Conservation (phyloP, 805 yeast species). For the Kuraishia cidri region DNA sequence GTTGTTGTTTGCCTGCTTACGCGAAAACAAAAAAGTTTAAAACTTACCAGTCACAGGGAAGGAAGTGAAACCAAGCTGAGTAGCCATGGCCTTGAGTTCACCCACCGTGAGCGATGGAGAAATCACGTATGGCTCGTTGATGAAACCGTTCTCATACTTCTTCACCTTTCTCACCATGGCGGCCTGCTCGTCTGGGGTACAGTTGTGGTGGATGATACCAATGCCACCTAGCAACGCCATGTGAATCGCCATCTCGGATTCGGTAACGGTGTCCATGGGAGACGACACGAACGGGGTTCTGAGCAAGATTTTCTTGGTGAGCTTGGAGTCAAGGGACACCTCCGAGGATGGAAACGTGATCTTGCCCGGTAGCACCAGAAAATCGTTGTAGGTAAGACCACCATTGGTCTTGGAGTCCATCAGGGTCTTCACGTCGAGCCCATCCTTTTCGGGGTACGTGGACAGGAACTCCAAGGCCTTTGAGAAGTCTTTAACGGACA, state of each 20-base stretch:
- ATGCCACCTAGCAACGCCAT: constrained; percentile 99
- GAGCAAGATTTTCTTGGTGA: constrained; percentile 87
- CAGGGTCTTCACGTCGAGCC: constrained; percentile 72
- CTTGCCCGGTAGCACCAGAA: constrained; percentile 91
- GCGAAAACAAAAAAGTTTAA: constrained; percentile 4
- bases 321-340: constrained; percentile 74
- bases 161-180: constrained; percentile 96
- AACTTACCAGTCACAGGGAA: constrained; percentile 99
- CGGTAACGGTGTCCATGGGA: constrained; percentile 99
- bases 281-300: constrained; percentile 95
- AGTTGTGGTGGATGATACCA: constrained; percentile 97
- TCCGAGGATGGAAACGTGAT: constrained; percentile 76
- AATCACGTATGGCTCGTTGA: constrained; percentile 86
- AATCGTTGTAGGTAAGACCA: constrained; percentile 96
- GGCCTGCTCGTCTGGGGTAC: constrained; percentile 95
- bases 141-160: constrained; percentile 96
- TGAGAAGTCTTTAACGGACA: constrained; percentile 26
- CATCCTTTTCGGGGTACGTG: constrained; percentile 68
- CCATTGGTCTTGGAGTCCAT: constrained; percentile 90
- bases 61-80: constrained; percentile 82
- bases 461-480: constrained; percentile 64
- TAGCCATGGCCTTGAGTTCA: constrained; percentile 67
- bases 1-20: too few relatives aligned
- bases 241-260: constrained; percentile 93
- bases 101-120: constrained; percentile 70